Evolutionary conservation across 2,329 filamentous ascomycete species (phyloP), one percentile per base, ranked within the genome.

Genomic region (Eutypa lata): DNA sequence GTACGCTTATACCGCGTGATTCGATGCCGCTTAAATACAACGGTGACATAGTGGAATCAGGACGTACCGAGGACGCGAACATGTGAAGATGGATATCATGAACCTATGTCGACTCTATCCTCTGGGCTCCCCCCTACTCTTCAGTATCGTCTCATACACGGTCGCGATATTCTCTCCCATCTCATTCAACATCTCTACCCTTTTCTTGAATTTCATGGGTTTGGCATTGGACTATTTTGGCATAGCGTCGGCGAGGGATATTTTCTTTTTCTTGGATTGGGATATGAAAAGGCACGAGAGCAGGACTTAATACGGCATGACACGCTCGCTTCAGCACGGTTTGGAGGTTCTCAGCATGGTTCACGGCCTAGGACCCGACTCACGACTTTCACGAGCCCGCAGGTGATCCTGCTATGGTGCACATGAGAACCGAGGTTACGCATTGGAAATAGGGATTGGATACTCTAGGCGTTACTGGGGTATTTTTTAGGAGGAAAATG

Each of bases 31-130:
- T 50, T 48, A 50, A 49, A 57, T 38, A 55, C 61, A 55, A 31
- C 28, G 57, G 56, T 62, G 59, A 58, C 56, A 58, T 50, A 53
- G 54, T 52, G 50, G 51, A 51, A 54, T 52, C 57, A 61, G 44
- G 51, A 48, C 45, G 63, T 63, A 63, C 60, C 59, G 60, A 63
- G 65, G 65, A 64, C 62, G 52, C 44, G 50, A 47, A 53, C 50
- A 61, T 54, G 52, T 53, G 57, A 55, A 48, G 48, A 56, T 46
- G 54, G 51, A 49, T 53, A 49, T 26, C 28, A 13, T 26, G 28
- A 33, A 51, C 33, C 53, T 51, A 51, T 49, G 22, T 52, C 48
- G 38, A 49, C 48, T 31, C 46, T 48, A 45, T 52, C 50, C 47
- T 49, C 26, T 40, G 40, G 45, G 31, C n/a, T 44, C 26, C 40